Base-by-base conservation (phyloP, 768 basidiomycete genomes). In the Nevesoporus exiguus region DNA sequence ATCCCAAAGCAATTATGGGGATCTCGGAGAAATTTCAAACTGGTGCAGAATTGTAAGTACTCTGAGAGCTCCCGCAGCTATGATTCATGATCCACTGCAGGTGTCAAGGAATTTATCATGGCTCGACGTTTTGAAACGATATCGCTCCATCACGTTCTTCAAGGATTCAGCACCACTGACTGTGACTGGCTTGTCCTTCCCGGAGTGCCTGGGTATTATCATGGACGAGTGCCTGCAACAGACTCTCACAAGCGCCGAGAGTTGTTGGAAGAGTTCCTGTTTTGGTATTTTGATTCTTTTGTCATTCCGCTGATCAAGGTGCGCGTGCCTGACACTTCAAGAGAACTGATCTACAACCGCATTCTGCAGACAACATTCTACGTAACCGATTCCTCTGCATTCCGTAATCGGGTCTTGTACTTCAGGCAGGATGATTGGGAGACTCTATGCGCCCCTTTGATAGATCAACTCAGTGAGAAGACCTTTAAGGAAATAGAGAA, bases 361-460 rank as follows among this genome's bases (percentile, higher is more conserved):
- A 30, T 9, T 24, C 22, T 2, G 44, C 59, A 98, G 95, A 92
- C 92, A 3, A 86, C 86, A 0, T 99, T 97, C 72, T 98, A 98
- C 69, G 78, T 93, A 41, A 98, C 97, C 0, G 91, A 98, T 59
- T 92, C 95, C 0, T 85, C 88, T 19, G 88, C 86, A 7, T 92
- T 86, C 62, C 79, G 87, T 37, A 89, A 94, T 56, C 82, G 83
- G 41, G 79, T 95, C 1, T 73, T 98, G 1, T 99, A 95, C 66
- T 98, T 97, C 68, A 83, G 92, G 11, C 93, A 98, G 51, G 93
- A 96, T 48, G 94, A 96, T 61, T 99, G 96, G 97, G 76, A 79
- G n/a, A 73, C 71, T 3, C 77, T 98, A 6, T 95, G 93, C 53
- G 73, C 79, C 10, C 97, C 97, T 1, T 77, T 98, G 25, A 75